Evolutionary conservation across 768 basidiomycete genomes (phyloP), one percentile per base, ranked within the genome.

Genomic region (Termitomyces eurrhizus): DNA sequence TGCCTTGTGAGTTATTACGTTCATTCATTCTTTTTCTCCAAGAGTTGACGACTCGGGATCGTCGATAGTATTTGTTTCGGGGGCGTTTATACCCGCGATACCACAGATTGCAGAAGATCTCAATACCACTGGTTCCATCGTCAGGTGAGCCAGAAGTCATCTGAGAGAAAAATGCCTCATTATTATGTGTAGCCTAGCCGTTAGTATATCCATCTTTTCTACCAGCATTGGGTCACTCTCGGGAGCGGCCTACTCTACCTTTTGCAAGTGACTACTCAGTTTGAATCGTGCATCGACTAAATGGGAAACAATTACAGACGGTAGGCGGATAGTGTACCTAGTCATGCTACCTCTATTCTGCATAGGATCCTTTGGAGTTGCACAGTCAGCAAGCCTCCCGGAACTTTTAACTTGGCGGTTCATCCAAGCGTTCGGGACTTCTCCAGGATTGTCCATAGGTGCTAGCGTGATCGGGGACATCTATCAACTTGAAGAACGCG

Each of bases 61-160:
- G 39, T 35, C 51, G 16, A 64, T 12, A 93, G 90, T 88, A 41
- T 85, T 93, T 61, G 83, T 88, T 0, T 75, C 83, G 7, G 86
- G 83, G 0, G 83, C 83, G 0, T 91, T 93, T 69, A 78, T 90
- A 2, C 90, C 90, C 0, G 84, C 85, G 0, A 88, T 93, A 58
- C 89, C 90, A 0, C 81, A 88, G 53, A 85, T 94, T 49, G 84
- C 90, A 8, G 72, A 70, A 32, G 90, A 93, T 60, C 70, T 93
- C 11, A 52, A 80, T 29, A 77, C 87, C 0, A 82, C 88, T 0
- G 80, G 79, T 0, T 65, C 81, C 16, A 70, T 87, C 18, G 79
- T 92, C 54, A 88, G 85, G 85, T 58, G 18, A 3, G 39, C n/a
- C 4, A 37, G 84, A 57, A 16, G 70, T 33, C 44, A 62, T 36